phyloP scores from a whole-genome alignment of 1,284 basidiomycete species.

The Leccinum pallidistipes region DNA sequence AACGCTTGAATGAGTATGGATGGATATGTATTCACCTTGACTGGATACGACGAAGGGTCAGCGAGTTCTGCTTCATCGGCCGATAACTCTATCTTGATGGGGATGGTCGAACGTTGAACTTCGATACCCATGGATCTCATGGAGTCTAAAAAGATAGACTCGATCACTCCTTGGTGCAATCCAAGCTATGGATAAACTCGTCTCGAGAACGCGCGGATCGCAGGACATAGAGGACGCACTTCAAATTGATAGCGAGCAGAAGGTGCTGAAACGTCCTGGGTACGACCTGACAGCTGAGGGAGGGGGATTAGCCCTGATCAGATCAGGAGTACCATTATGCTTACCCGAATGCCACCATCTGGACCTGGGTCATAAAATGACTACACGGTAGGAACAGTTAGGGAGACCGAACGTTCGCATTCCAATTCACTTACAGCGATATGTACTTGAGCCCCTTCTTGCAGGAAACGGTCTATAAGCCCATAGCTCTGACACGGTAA shows the following conservation, averaged over 20 bases:
- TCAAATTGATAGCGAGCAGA: slow-evolving; percentile 39
- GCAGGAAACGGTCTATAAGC: slow-evolving; percentile 36
- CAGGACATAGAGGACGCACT: slow-evolving; percentile 15
- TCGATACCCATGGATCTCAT: slow-evolving; percentile 29
- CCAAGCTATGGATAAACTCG: background rate
- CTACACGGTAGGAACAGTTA: slow-evolving; percentile 13
- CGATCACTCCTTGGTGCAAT: background rate
- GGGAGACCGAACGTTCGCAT: background rate
- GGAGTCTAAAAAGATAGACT: slow-evolving; percentile 22
- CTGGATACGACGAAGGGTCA: slow-evolving; percentile 35
- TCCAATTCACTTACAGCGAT: slow-evolving; percentile 24
- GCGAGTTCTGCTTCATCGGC: slow-evolving; percentile 30
- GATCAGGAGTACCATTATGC: background rate
- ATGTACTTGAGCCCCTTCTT: slow-evolving; percentile 35
- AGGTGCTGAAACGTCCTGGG: slow-evolving; percentile 34
- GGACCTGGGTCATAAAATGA: slow-evolving; percentile 39
- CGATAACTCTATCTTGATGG: slow-evolving; percentile 36
- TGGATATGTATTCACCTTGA: slow-evolving; percentile 27
- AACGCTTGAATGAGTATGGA: background rate
- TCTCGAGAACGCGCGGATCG: background rate
- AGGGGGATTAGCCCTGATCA: background rate
- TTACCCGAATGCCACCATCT: slow-evolving; percentile 34
- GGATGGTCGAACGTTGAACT: slow-evolving; percentile 37
- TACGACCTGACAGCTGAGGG: slow-evolving; percentile 31
- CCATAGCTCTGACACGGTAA: slow-evolving; percentile 35